Percentiles rank a stretch among this genome's conserved stretches.
Conservation (phyloP, 148 eudicot species). For the Pouteria glomerata region DNA sequence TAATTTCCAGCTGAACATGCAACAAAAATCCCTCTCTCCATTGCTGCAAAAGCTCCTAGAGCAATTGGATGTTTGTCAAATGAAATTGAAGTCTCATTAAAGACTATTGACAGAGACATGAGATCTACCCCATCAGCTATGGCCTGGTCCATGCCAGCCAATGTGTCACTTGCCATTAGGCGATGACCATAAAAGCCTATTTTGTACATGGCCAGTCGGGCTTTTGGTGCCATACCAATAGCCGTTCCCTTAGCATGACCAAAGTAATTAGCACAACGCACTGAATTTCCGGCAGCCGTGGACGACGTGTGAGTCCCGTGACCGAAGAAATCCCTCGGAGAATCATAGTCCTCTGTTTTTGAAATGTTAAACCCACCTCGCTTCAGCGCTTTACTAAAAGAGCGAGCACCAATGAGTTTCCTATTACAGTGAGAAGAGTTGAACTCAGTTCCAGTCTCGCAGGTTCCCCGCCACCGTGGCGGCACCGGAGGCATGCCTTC, state of each 20-base stretch:
- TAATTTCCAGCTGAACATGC: slow-evolving; percentile 36
- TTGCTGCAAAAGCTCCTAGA: slow-evolving; percentile 33
- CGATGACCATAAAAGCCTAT: neutral
- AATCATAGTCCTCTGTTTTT: slow-evolving; percentile 16
- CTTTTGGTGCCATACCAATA: slow-evolving; percentile 40
- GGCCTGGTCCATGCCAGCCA: slow-evolving; percentile 18
- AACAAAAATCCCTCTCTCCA: too few species aligned
- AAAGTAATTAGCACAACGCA: slow-evolving; percentile 17
- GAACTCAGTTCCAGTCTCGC: slow-evolving; percentile 25
- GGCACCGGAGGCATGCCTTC: slow-evolving; percentile 29
- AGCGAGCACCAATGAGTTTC: slow-evolving; percentile 41
- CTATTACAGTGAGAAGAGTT: slow-evolving; percentile 32
- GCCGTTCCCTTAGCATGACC: slow-evolving; percentile 37
- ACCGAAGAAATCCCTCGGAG: slow-evolving; percentile 32
- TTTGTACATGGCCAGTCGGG: slow-evolving; percentile 46
- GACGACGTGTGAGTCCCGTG: slow-evolving; percentile 57
- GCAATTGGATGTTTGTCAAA: slow-evolving; percentile 26
- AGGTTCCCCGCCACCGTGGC: slow-evolving; percentile 38
- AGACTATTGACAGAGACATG: slow-evolving; percentile 13
- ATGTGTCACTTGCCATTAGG: slow-evolving; percentile 19
- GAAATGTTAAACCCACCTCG: slow-evolving; percentile 5
- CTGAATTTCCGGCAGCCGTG: slow-evolving; percentile 36
- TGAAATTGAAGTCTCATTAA: slow-evolving; percentile 18
- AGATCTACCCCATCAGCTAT: slow-evolving; percentile 18
- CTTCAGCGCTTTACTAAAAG: slow-evolving; percentile 13